These are phyloP conservation scores for Apodospora peruviana DNA, from an alignment of 495 filamentous ascomycete species.

Conservation along the genomic window DNA sequence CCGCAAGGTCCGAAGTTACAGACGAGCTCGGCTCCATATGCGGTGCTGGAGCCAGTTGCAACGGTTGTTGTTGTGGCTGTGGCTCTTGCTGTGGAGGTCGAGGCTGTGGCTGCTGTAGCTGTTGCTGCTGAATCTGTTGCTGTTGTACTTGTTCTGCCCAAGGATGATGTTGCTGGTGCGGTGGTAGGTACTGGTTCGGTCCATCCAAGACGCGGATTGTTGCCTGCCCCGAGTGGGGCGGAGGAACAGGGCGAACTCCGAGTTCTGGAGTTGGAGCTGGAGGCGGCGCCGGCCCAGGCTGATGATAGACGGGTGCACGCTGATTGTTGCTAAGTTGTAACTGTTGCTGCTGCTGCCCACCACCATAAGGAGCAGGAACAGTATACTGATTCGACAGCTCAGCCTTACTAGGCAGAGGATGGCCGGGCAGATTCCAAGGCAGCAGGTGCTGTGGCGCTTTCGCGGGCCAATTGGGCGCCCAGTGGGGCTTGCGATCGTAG, in stretches of 20 bases:
- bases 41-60: too few species aligned
- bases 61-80: neutral
- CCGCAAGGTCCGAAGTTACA: neutral
- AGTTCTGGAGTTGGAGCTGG: neutral
- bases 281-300: too few species aligned
- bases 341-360: neutral
- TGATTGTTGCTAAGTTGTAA: neutral
- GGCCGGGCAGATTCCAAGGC: neutral
- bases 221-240: neutral
- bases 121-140: neutral
- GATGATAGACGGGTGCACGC: too few species aligned
- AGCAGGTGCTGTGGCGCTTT: neutral
- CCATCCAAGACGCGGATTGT: too few species aligned
- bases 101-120: neutral
- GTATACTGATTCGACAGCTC: neutral
- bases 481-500: conserved; percentile 12
- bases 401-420: neutral
- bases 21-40: too few species aligned
- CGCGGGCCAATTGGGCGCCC: conserved; percentile 4
- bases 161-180: neutral
- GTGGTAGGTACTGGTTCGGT: neutral
- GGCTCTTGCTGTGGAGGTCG: neutral
- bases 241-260: neutral
- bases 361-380: neutral
- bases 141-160: neutral